Base-by-base conservation (phyloP, 768 basidiomycete species). In the Boletellus ananiceps region DNA sequence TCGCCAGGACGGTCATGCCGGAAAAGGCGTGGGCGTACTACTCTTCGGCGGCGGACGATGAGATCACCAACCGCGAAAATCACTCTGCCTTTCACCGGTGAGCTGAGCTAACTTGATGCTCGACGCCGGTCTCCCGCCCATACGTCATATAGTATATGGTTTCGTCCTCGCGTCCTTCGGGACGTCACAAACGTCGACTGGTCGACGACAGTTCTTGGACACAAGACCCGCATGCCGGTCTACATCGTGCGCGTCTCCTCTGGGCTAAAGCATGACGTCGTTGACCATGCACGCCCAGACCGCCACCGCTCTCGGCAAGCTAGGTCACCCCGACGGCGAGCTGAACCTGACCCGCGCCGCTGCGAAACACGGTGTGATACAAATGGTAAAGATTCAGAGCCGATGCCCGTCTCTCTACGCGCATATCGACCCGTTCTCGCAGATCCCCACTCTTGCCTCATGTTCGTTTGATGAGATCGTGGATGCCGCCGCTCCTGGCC, bases 21-120 rank as follows among this genome's bases (percentile, higher is more conserved):
- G 84, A 86, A 31, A 90, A 91, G 64, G 91, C 91, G 0, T 97
- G 94, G 94, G 94, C 93, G 5, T 94, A 94, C 66, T 94, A 97
- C 62, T 92, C 88, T 1, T 93, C 91, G n/a, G 94, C 93, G 15
- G 84, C 95, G 7, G 95, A 97, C 63, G 94, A 97, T 58, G 93
- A 96, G 68, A 90, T 93, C 39, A 93, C 92, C 27, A 73, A 79
- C 51, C 77, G 93, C 42, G 93, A 95, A 67, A 96, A 96, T 59
- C 91, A 90, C 53, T 77, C 83, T 44, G 94, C 93, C 2, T 98
- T 86, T 62, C 94, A 97, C 57, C 78, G 94, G 89, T 86, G 51
- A 44, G 51, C 18, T 86, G 51, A 44, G 51, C 18, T 3, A 13
- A 3, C 5, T 13, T 36, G 21, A 27, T 37, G 15, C 0, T 37